Percentiles rank a stretch among this genome's conserved stretches.
Evolutionary conservation across 2,329 filamentous ascomycete species (phyloP).

Genomic region (Sarocladiaceae sp.): DNA sequence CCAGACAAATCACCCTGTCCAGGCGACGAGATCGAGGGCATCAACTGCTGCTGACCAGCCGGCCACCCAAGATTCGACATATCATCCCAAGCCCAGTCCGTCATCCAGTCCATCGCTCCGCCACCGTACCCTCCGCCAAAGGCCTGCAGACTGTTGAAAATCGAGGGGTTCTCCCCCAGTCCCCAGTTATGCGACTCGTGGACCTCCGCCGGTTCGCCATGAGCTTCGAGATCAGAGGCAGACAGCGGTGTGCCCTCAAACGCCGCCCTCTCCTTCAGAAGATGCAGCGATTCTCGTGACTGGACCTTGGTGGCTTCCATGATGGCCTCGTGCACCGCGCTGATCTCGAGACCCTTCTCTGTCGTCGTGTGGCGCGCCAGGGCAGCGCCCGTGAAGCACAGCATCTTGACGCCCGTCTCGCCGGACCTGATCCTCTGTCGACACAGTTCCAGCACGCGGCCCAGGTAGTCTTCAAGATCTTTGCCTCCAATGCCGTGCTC

Average conservation of each 20-base stretch:
- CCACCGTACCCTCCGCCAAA: slow-evolving; percentile 8
- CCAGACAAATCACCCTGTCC: too few relatives aligned
- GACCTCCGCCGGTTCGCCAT: slow-evolving; percentile 6
- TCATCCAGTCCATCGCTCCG: slow-evolving; percentile 19
- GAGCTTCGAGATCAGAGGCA: not conserved
- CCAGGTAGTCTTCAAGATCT: slow-evolving; percentile 25
- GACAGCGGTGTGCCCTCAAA: slow-evolving; percentile 16
- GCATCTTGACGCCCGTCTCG: slow-evolving; percentile 37
- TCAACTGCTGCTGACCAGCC: not conserved
- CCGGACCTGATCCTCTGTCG: slow-evolving; percentile 30
- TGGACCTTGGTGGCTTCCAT: slow-evolving; percentile 20
- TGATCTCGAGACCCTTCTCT: slow-evolving; percentile 19
- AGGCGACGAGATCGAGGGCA: too few relatives aligned
- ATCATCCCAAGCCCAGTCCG: slow-evolving; percentile 23
- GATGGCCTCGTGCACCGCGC: slow-evolving; percentile 25
- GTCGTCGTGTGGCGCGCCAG: slow-evolving; percentile 29
- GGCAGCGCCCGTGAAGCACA: slow-evolving; percentile 26
- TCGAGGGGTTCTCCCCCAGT: not conserved
- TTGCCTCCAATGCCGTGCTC: slow-evolving; percentile 10
- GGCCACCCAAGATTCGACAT: slow-evolving; percentile 17
- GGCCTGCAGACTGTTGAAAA: not conserved
- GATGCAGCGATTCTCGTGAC: slow-evolving; percentile 20
- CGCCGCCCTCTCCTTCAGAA: slow-evolving; percentile 28
- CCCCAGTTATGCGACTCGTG: slow-evolving; percentile 10
- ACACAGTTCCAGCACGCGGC: slow-evolving; percentile 23